phyloP scores from a whole-genome alignment of 225 moss, liverwort and hornwort genomes.

The Anthoceros angustus region DNA sequence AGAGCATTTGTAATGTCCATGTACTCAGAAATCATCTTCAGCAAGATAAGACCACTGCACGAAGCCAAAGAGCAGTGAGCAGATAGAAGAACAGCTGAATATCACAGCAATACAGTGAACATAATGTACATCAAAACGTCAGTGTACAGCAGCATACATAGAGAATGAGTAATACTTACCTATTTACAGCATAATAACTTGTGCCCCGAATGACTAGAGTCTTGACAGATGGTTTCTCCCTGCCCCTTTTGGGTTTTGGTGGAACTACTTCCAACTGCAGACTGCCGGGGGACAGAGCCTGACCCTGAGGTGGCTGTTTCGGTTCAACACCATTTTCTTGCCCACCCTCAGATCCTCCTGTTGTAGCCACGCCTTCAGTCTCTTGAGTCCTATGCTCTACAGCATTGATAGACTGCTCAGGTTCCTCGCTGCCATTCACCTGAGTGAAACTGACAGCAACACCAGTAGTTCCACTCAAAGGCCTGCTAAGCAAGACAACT shows the following conservation, averaged over 20 bases:
- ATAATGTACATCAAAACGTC: neutral
- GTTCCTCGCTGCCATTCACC: constrained; percentile 1
- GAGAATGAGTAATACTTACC: constrained; percentile 27
- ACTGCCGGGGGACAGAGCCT: constrained; percentile 23
- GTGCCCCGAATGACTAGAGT: constrained; percentile 64
- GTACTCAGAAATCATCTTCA: constrained; percentile 94
- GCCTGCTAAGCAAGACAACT: constrained; percentile 26
- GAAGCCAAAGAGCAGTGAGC: neutral
- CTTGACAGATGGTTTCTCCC: constrained; percentile 67
- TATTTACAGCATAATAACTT: constrained; percentile 84
- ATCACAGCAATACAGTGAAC: constrained; percentile 6
- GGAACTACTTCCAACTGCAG: constrained; percentile 25
- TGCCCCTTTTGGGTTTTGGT: constrained; percentile 46
- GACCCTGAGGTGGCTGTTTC: constrained; percentile 17
- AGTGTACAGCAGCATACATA: neutral
- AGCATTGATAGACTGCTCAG: neutral
- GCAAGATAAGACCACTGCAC: constrained; percentile 84
- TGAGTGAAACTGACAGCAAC: constrained; percentile 6
- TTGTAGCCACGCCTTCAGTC: neutral
- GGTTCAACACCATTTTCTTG: constrained; percentile 32
- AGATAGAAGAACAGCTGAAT: neutral
- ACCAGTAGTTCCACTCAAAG: constrained; percentile 2
- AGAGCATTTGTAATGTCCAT: constrained; percentile 83
- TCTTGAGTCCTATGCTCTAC: neutral
- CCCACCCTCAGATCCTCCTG: neutral